These are phyloP conservation scores for Candida stauntonica DNA, from an alignment of 805 yeast genomes.

Conservation along the genomic window DNA sequence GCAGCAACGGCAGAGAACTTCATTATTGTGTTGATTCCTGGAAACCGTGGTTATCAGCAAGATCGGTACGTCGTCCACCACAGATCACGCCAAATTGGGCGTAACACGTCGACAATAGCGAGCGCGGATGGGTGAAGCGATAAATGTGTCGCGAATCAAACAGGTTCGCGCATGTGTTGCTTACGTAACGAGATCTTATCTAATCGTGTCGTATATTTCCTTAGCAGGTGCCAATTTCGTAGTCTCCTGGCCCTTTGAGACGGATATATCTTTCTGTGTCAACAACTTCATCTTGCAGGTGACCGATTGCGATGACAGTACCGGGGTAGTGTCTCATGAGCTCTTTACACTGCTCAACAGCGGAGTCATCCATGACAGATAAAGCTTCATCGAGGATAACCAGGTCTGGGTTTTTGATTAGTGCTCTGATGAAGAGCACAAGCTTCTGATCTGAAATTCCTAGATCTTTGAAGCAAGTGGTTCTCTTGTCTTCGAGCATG, in stretches of 20 bases:
- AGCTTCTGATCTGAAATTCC: constrained; percentile 74
- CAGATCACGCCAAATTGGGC: too few relatives aligned
- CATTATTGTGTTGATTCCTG: constrained; percentile 13
- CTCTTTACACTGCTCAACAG: constrained; percentile 51
- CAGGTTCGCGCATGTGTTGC: too few relatives aligned
- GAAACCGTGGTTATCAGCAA: too few relatives aligned
- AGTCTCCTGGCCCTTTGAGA: constrained; percentile 34
- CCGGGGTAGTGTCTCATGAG: constrained; percentile 54
- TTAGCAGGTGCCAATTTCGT: constrained; percentile 25
- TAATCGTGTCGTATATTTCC: neutral
- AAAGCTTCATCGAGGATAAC: constrained; percentile 89
- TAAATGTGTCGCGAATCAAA: too few relatives aligned
- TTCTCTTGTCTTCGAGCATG: constrained; percentile 35
- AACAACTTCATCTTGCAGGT: constrained; percentile 73
- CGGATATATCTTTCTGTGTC: constrained; percentile 47
- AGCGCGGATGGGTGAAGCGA: neutral
- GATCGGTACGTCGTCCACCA: too few relatives aligned
- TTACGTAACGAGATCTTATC: too few relatives aligned
- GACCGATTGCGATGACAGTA: constrained; percentile 78
- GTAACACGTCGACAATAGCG: constrained; percentile 2
- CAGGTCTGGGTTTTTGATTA: constrained; percentile 72
- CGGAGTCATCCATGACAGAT: constrained; percentile 76
- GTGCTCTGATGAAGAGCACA: constrained; percentile 68
- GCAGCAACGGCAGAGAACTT: constrained; percentile 17
- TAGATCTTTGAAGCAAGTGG: constrained; percentile 47